Conservation (phyloP, 2,329 filamentous ascomycete genomes). For the Aspergillus floridensis region DNA sequence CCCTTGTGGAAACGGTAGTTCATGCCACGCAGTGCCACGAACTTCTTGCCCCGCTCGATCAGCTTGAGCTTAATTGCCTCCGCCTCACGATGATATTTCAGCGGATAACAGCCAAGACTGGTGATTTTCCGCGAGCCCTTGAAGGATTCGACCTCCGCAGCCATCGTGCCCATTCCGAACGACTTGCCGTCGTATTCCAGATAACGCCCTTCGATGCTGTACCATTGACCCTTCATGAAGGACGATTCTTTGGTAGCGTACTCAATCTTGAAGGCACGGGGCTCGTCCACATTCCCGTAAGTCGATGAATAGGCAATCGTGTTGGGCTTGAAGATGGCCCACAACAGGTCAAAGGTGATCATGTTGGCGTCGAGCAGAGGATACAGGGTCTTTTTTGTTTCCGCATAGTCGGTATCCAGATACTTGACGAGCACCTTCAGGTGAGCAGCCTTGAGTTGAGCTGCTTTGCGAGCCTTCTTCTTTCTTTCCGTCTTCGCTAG, state of each 20-base stretch:
- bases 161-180: slow-evolving; percentile 72
- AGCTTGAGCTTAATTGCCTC: slow-evolving; percentile 63
- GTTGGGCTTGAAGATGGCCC: slow-evolving; percentile 86
- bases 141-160: slow-evolving; percentile 70
- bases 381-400: slow-evolving; percentile 75
- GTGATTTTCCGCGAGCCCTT: slow-evolving; percentile 80
- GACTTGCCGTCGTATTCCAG: slow-evolving; percentile 86
- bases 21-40: slow-evolving; percentile 75
- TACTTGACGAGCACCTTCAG: slow-evolving; percentile 72
- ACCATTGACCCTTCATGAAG: slow-evolving; percentile 71
- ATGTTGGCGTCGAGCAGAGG: slow-evolving; percentile 77
- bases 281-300: slow-evolving; percentile 73
- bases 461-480: slow-evolving; percentile 40
- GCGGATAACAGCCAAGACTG: slow-evolving; percentile 70
- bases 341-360: slow-evolving; percentile 84
- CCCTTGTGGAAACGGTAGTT: slow-evolving; percentile 81
- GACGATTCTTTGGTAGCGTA: slow-evolving; percentile 67
- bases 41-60: slow-evolving; percentile 79
- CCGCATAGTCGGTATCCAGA: slow-evolving; percentile 76
- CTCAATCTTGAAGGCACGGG: slow-evolving; percentile 79
- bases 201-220: slow-evolving; percentile 70
- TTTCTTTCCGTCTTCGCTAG: slow-evolving; percentile 59
- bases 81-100: slow-evolving; percentile 75
- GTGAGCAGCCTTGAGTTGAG: slow-evolving; percentile 42
- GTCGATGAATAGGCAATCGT: slow-evolving; percentile 75